A percentile compares a stretch with the other conserved stretches of the same genome.
Conservation (phyloP, 2,329 filamentous ascomycete species). For the Neopestalotiopsis clavispora region DNA sequence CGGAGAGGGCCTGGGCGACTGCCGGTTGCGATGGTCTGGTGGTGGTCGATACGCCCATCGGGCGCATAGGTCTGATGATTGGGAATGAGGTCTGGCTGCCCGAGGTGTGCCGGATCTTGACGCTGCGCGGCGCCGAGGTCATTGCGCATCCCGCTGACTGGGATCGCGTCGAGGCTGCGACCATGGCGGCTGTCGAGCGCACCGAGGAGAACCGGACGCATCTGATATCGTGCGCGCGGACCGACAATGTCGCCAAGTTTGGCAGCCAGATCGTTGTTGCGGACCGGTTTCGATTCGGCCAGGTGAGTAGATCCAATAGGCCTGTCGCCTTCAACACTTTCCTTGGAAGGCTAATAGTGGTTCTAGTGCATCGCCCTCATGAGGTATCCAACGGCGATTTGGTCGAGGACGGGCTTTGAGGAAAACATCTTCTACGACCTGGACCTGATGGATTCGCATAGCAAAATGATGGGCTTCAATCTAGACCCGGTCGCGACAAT, state of each 20-base stretch:
- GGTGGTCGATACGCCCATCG: constrained; percentile 2
- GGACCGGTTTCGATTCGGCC: constrained; percentile 4
- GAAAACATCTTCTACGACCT: constrained; percentile 5
- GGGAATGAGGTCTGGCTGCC: constrained; percentile 9
- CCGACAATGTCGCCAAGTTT: neutral
- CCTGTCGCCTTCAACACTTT: neutral
- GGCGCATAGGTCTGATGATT: constrained; percentile 11
- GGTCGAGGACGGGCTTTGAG: constrained; percentile 7
- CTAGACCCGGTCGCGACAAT: constrained; percentile 7
- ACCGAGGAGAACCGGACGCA: constrained; percentile 7
- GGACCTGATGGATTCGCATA: constrained; percentile 12
- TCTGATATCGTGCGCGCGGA: constrained; percentile 7
- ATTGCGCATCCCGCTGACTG: constrained; percentile 8
- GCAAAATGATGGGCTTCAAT: constrained; percentile 13
- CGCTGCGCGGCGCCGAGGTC: constrained; percentile 5
- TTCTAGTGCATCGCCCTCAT: constrained; percentile 9
- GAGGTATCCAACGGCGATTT: constrained; percentile 1
- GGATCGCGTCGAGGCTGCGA: constrained; percentile 5
- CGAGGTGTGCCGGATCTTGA: constrained; percentile 5
- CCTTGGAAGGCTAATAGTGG: neutral
- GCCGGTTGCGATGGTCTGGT: neutral
- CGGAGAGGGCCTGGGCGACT: neutral
- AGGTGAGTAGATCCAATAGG: neutral
- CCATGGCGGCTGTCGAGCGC: constrained; percentile 11
- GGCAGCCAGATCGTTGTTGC: constrained; percentile 11